A percentile compares a stretch with the other conserved stretches of the same genome.
Conservation (phyloP, 1,284 basidiomycete species). For the Papiliotrema nemorosa region DNA sequence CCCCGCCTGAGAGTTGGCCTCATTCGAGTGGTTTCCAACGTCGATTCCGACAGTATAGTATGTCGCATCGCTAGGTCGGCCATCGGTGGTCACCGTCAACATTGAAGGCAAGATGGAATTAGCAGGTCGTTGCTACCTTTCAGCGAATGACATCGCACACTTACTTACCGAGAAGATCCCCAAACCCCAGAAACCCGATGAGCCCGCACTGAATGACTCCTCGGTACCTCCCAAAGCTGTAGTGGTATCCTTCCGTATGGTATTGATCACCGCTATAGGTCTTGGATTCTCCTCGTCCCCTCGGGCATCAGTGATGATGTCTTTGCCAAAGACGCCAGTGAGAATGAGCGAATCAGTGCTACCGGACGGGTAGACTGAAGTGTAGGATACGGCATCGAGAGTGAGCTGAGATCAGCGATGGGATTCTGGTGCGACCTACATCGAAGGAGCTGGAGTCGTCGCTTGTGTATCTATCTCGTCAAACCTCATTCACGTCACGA, state of each 20-base stretch:
- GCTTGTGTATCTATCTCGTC: constrained; percentile 7
- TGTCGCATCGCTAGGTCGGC: constrained; percentile 9
- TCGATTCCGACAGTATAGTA: constrained; percentile 38
- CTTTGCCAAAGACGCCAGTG: constrained; percentile 15
- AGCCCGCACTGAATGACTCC: constrained; percentile 19
- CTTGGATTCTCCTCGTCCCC: constrained; percentile 11
- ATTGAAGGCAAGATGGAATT: constrained; percentile 28
- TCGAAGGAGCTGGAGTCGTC: constrained; percentile 17
- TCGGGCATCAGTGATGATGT: constrained; percentile 26
- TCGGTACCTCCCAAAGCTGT: constrained; percentile 2
- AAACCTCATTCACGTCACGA: no score
- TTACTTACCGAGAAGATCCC: constrained; percentile 35
- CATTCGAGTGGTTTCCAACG: constrained; percentile 13
- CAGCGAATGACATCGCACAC: no score
- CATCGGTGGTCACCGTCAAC: constrained; percentile 15
- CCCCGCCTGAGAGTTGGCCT: constrained; percentile 21
- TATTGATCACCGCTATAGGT: constrained; percentile 1
- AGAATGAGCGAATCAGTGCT: constrained; percentile 21
- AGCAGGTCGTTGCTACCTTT: constrained; percentile 13
- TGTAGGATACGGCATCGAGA: constrained; percentile 20
- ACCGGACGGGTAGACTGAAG: constrained; percentile 26
- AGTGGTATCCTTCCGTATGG: neutral
- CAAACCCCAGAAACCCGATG: constrained; percentile 40
- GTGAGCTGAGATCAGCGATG: neutral
- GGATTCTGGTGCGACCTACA: constrained; percentile 9